phyloP scores from a whole-genome alignment of 805 yeast species.

The Metschnikowia reukaufii region DNA sequence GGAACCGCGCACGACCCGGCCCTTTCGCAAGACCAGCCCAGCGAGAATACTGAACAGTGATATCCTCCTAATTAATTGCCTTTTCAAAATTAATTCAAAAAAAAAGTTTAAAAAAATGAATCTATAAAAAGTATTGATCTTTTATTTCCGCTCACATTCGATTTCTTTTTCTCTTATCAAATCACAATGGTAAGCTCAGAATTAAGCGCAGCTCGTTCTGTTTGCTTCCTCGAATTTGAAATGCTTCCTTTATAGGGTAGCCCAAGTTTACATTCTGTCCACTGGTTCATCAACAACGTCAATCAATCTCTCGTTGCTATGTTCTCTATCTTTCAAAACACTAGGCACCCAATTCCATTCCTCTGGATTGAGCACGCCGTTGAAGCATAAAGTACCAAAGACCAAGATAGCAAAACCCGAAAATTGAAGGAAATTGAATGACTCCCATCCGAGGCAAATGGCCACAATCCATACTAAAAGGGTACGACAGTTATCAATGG shows the following conservation, averaged over 20 bases:
- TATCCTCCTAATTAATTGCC: too few species aligned
- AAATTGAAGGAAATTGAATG: conserved; percentile 59
- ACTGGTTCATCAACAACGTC: conserved; percentile 33
- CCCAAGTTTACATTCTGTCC: conserved; percentile 21
- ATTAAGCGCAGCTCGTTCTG: too few species aligned
- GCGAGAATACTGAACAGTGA: too few species aligned
- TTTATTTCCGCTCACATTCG: too few species aligned
- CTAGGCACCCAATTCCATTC: conserved; percentile 47
- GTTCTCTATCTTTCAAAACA: conserved; percentile 33
- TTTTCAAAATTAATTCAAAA: too few species aligned
- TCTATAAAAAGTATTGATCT: too few species aligned
- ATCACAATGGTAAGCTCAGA: too few species aligned
- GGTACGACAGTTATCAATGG: conserved; percentile 77
- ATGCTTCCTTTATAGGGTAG: too few species aligned
- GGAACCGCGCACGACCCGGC: conserved; percentile 9
- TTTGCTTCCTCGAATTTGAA: too few species aligned
- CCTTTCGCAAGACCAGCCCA: too few species aligned
- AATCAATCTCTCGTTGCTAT: conserved; percentile 20
- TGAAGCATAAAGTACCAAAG: conserved; percentile 71
- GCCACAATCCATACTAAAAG: conserved; percentile 75
- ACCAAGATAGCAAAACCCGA: conserved; percentile 64
- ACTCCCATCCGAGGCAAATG: conserved; percentile 71
- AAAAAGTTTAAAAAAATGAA: too few species aligned
- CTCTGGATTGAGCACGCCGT: conserved; percentile 62
- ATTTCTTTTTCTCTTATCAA: too few species aligned